These are phyloP conservation scores for Rutstroemia sp. DNA, from an alignment of 2,329 filamentous ascomycete genomes.

Conservation along the genomic window DNA sequence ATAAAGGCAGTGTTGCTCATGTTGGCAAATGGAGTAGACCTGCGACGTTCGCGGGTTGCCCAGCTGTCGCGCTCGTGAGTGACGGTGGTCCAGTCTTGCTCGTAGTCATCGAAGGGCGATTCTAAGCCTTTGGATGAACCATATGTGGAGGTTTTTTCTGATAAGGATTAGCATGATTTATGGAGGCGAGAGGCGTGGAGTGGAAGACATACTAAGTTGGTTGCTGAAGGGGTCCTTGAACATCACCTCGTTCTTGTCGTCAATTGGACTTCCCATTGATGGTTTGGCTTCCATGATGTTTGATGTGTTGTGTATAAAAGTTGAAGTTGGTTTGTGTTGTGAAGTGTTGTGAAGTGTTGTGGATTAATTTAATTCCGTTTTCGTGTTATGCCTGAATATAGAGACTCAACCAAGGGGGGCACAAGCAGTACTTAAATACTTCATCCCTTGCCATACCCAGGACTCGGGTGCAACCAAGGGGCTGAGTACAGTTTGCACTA, in stretches of 20 bases:
- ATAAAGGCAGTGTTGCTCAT: constrained; percentile 5
- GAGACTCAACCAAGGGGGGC: background rate
- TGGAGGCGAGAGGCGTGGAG: background rate
- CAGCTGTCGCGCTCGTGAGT: constrained; percentile 1
- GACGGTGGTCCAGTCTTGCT: constrained; percentile 6
- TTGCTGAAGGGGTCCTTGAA: background rate
- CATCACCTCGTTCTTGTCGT: background rate
- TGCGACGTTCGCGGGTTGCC: background rate
- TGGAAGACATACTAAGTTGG: background rate
- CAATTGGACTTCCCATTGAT: background rate
- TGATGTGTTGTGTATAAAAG: background rate
- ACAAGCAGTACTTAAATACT: background rate
- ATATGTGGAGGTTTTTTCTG: background rate
- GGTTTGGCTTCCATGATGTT: background rate
- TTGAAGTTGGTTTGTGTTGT: background rate
- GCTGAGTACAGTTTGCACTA: background rate
- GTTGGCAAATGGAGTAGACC: constrained; percentile 2
- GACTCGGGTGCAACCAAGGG: background rate
- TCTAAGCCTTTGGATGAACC: background rate
- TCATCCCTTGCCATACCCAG: background rate
- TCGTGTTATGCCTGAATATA: background rate
- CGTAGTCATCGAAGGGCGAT: constrained; percentile 7
- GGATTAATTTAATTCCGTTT: background rate
- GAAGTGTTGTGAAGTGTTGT: background rate
- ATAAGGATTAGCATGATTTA: background rate